Evolutionary conservation across 2,329 filamentous ascomycete genomes (phyloP), one percentile per base, ranked within the genome.

Genomic region (Akanthomyces uredinophilus): DNA sequence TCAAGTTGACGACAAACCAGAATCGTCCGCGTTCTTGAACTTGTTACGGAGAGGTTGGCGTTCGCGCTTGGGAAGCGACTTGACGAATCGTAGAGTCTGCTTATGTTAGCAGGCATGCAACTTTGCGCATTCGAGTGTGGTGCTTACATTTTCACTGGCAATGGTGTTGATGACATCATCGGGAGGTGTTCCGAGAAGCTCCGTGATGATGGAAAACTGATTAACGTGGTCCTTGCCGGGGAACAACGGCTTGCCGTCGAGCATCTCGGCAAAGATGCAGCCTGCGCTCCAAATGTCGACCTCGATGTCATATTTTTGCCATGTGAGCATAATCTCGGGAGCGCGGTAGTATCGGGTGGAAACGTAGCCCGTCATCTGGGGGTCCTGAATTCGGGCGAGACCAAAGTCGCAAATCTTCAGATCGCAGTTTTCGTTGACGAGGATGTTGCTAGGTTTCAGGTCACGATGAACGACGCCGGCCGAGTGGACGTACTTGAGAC

Each of bases 351-450:
- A 99, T 82, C 95, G 85, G 65, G 95, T 99, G 53, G 95, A 98
- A 64, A 99, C 95, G 74, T 99, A 99, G 69, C 95, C 95, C 47
- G 95, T 99, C 95, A 99, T 99, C 79, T 99, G 95, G 41, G 95
- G 95, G 73, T 99, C 95, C 76, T 99, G 95, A 71, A 99, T 96
- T 76, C 95, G 91, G 60, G 95, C 95, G 64, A 99, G 83, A 68
- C 95, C 95, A 71, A 99, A 99, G 75, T 99, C 95, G 83, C 95
- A 99, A 76, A 99, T 99, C 82, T 99, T 99, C 70, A 99, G 80
- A 78, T 99, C 95, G 79, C 95, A 99, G 79, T 99, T 99, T 80
- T 99, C 95, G 79, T 99, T 99, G 77, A 99, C 94, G 64, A 99
- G 86, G 71, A 99, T 99, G 79, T 99, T 99, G 82, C 92, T 96